These are phyloP conservation scores for Clonostachys byssicola DNA, from an alignment of 2,329 filamentous ascomycete species.

Conservation along the genomic window DNA sequence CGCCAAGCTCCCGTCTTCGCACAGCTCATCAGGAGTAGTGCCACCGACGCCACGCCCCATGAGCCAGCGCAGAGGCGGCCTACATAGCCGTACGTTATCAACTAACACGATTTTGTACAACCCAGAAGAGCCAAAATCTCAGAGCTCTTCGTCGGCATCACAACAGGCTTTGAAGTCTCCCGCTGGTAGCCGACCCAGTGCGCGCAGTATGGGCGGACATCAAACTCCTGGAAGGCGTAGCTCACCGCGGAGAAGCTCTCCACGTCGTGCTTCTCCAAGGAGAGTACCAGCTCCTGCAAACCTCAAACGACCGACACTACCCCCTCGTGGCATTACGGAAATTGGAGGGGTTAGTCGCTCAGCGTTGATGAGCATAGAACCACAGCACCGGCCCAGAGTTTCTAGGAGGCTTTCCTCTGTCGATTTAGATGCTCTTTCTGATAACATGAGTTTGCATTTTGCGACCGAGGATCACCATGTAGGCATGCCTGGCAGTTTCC, in stretches of 20 bases:
- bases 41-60: conserved; percentile 22
- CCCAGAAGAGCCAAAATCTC: conserved; percentile 45
- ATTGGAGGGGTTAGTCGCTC: conserved; percentile 29
- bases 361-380: conserved; percentile 46
- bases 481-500: conserved; percentile 70
- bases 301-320: conserved; percentile 45
- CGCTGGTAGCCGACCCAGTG: conserved; percentile 15
- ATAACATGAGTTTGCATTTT: conserved; percentile 53
- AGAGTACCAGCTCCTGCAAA: no score
- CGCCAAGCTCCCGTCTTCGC: conserved; percentile 26
- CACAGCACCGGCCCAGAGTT: conserved; percentile 31
- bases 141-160: conserved; percentile 38
- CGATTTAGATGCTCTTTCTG: conserved; percentile 71
- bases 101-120: conserved; percentile 83
- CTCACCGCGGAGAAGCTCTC: conserved; percentile 31
- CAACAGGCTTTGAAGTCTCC: conserved; percentile 18
- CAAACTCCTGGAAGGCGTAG: conserved; percentile 6
- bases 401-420: conserved; percentile 55
- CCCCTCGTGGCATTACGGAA: conserved; percentile 29
- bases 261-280: conserved; percentile 26
- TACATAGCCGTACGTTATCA: conserved; percentile 72
- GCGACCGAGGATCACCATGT: conserved; percentile 54
- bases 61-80: conserved; percentile 26
- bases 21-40: conserved; percentile 19
- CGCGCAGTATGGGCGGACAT: conserved; percentile 13